Percentiles rank a stretch among this genome's conserved stretches.
Evolutionary conservation across 129 eudicot genomes (phyloP).

Genomic region (Flaveria linearis): DNA sequence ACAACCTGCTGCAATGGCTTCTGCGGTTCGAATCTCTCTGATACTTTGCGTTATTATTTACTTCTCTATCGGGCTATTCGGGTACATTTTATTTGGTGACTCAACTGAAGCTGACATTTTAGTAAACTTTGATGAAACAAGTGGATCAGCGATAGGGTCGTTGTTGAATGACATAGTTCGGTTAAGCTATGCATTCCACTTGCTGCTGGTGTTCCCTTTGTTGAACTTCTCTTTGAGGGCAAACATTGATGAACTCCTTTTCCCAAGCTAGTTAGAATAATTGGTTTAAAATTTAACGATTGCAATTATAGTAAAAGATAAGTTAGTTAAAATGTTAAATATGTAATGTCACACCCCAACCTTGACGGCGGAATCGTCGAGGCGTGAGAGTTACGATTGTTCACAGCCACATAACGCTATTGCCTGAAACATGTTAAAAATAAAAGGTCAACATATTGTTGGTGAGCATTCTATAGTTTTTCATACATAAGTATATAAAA

Average conservation of each 20-base stretch:
- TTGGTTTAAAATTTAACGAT: too few species aligned
- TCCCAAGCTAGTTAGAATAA: too few species aligned
- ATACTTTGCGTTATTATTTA: slow-evolving; percentile 74
- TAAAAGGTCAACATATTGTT: too few species aligned
- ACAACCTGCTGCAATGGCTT: slow-evolving; percentile 69
- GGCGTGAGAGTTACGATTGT: too few species aligned
- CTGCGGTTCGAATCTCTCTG: slow-evolving; percentile 73
- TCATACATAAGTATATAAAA: too few species aligned
- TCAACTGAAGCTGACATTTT: slow-evolving; percentile 73
- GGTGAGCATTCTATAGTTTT: too few species aligned
- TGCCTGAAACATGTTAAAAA: too few species aligned
- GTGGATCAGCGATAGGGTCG: slow-evolving; percentile 55
- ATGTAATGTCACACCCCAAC: too few species aligned
- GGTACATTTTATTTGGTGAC: slow-evolving; percentile 86
- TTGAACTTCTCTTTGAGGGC: slow-evolving; percentile 74
- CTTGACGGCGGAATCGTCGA: too few species aligned
- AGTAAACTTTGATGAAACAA: slow-evolving; percentile 68
- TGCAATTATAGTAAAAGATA: too few species aligned
- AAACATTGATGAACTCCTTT: slow-evolving; percentile 73
- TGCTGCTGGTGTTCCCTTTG: slow-evolving; percentile 89
- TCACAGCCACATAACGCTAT: too few species aligned
- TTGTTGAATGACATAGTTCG: slow-evolving; percentile 67
- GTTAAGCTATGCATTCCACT: slow-evolving; percentile 81
- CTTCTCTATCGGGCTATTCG: slow-evolving; percentile 75
- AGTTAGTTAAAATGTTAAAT: too few species aligned